Conservation (phyloP, 495 filamentous ascomycete species). For the Sordaria brevicollis region DNA sequence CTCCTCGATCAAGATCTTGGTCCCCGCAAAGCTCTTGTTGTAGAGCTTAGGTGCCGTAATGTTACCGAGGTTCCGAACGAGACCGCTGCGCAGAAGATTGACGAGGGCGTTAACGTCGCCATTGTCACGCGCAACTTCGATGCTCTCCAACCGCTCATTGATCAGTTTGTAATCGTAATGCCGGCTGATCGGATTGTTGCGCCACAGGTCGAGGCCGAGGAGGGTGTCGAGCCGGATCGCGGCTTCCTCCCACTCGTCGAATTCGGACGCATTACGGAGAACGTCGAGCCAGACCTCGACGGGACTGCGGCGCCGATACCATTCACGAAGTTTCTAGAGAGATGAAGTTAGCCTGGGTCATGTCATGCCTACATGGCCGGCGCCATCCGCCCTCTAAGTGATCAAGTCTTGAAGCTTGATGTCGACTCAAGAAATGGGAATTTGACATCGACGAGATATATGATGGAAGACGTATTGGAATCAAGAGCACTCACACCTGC, state of each 20-base stretch:
- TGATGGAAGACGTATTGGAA: not conserved
- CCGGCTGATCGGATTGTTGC: slow-evolving; percentile 65
- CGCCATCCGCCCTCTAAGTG: not conserved
- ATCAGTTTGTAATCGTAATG: slow-evolving; percentile 89
- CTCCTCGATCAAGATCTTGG: slow-evolving; percentile 82
- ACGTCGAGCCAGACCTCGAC: slow-evolving; percentile 44
- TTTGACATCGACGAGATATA: too few species aligned
- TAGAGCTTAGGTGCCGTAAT: slow-evolving; percentile 79
- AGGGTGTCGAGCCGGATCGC: slow-evolving; percentile 71
- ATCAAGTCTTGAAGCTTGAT: slow-evolving; percentile 1
- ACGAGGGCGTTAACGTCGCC: slow-evolving; percentile 66
- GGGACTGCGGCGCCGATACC: slow-evolving; percentile 44
- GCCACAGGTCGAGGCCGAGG: slow-evolving; percentile 76
- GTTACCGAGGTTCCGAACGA: slow-evolving; percentile 85
- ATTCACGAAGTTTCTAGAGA: slow-evolving; percentile 13
- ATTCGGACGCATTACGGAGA: slow-evolving; percentile 54
- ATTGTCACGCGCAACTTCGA: slow-evolving; percentile 63
- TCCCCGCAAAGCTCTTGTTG: slow-evolving; percentile 77
- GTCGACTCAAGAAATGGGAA: not conserved
- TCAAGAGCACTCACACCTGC: slow-evolving; percentile 37
- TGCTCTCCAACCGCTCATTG: slow-evolving; percentile 58
- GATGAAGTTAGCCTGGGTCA: not conserved
- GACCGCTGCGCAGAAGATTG: slow-evolving; percentile 71
- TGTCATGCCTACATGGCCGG: not conserved
- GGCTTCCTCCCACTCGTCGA: slow-evolving; percentile 75